These are phyloP conservation scores for Pseudogymnoascus sp. DNA, from an alignment of 2,329 filamentous ascomycete genomes.

Conservation along the genomic window DNA sequence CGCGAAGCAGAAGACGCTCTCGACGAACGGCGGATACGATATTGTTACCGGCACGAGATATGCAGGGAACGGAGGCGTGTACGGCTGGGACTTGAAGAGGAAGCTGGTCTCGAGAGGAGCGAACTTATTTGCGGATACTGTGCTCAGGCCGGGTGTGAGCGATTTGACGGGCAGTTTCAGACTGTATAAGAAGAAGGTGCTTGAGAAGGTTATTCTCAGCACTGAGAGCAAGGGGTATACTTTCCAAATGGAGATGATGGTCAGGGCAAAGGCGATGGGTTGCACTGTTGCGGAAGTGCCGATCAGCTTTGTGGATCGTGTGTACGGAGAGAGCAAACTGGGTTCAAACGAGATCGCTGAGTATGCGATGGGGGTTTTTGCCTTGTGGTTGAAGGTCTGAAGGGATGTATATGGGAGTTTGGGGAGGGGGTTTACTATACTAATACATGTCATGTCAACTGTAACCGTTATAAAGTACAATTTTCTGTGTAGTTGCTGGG, in stretches of 20 bases:
- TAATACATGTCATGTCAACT: constrained; percentile 8
- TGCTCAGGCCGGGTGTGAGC: constrained; percentile 86
- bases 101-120: constrained; percentile 74
- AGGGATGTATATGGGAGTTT: constrained; percentile 8
- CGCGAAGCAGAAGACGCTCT: constrained; percentile 57
- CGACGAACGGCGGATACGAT: constrained; percentile 65
- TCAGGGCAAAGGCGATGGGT: constrained; percentile 91
- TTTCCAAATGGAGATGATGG: constrained; percentile 99
- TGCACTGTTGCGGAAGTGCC: constrained; percentile 91
- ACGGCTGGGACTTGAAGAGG: constrained; percentile 77
- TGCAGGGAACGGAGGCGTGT: constrained; percentile 81
- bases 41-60: constrained; percentile 98
- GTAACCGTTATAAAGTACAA: not conserved
- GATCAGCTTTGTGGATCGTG: constrained; percentile 89
- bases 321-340: constrained; percentile 94
- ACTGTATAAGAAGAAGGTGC: constrained; percentile 83
- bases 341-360: constrained; percentile 94
- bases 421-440: not conserved
- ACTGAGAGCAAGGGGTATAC: constrained; percentile 96
- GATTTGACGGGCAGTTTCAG: constrained; percentile 93
- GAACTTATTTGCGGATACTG: constrained; percentile 92
- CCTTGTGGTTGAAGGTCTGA: constrained; percentile 71
- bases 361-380: constrained; percentile 81
- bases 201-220: constrained; percentile 82
- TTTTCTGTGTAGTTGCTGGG: not conserved